Conservation (phyloP, 2,329 filamentous ascomycete genomes). For the Balansia obtecta region DNA sequence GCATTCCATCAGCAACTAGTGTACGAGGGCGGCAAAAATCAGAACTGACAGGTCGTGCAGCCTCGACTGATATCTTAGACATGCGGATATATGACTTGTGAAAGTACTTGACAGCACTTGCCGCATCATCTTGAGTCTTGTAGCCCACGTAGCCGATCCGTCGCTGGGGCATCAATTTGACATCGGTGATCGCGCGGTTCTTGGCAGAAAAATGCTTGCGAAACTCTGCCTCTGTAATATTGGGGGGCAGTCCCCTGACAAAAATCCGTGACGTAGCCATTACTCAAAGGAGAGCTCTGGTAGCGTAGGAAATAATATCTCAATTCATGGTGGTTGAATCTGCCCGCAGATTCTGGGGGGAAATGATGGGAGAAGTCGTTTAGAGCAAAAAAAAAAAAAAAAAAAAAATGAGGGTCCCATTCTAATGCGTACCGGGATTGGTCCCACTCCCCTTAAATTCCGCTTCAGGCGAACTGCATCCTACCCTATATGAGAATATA, state of each 20-base stretch:
- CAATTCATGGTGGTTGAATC: slow-evolving; percentile 4
- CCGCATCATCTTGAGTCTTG: slow-evolving; percentile 68
- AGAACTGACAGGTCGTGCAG: slow-evolving; percentile 61
- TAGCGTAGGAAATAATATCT: background rate
- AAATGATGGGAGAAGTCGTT: background rate
- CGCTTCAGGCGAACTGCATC: too few species aligned
- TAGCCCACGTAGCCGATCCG: slow-evolving; percentile 95
- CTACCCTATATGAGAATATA: slow-evolving; percentile 2
- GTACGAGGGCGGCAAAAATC: background rate
- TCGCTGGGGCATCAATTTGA: slow-evolving; percentile 79
- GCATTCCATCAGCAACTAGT: slow-evolving; percentile 25
- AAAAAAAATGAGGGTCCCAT: slow-evolving; percentile 18
- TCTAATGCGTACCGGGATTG: slow-evolving; percentile 8
- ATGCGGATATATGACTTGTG: slow-evolving; percentile 91
- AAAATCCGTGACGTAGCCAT: slow-evolving; percentile 58
- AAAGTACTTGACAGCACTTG: slow-evolving; percentile 83
- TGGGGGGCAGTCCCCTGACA: slow-evolving; percentile 75
- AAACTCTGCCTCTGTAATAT: slow-evolving; percentile 73
- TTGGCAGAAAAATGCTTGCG: slow-evolving; percentile 72
- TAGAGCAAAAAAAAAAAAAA: slow-evolving; percentile 11
- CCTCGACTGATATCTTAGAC: slow-evolving; percentile 84
- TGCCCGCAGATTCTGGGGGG: slow-evolving; percentile 6
- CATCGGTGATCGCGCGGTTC: slow-evolving; percentile 71
- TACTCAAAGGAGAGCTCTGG: slow-evolving; percentile 11
- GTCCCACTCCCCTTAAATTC: slow-evolving; percentile 12